Conservation (phyloP, 1,139 yeast genomes). For the Sugiyamaella japonica region DNA sequence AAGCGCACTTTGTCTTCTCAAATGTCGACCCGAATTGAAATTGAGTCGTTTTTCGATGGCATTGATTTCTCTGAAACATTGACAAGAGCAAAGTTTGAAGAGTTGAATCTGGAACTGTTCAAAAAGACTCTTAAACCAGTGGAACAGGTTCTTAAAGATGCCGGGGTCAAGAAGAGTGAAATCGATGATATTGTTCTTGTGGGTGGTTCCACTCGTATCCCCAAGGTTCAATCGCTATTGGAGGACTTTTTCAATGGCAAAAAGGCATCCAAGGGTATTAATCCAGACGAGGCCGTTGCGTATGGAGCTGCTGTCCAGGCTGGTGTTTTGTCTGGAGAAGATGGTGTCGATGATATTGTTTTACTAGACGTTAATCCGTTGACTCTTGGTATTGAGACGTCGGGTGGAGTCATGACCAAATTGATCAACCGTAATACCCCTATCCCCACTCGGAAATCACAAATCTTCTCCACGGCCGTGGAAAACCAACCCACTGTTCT, state of each 20-base stretch:
- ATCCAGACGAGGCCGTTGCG: constrained; percentile 98
- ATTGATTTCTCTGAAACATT: constrained; percentile 90
- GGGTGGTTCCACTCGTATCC: constrained; percentile 98
- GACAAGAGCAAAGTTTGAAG: constrained; percentile 95
- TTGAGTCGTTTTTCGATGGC: constrained; percentile 94
- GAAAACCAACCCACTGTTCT: constrained; percentile 97
- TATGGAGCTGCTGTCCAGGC: constrained; percentile 98
- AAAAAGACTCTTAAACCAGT: constrained; percentile 91
- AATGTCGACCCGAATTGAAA: constrained; percentile 86
- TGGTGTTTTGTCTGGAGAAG: constrained; percentile 90
- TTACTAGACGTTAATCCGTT: constrained; percentile 91
- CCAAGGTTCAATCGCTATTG: constrained; percentile 89
- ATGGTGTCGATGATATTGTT: constrained; percentile 77
- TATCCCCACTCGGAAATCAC: constrained; percentile 95
- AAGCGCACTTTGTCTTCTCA: constrained; percentile 92
- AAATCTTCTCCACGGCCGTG: constrained; percentile 94
- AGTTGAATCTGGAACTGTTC: constrained; percentile 81
- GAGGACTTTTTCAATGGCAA: constrained; percentile 88
- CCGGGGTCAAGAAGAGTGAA: constrained; percentile 78
- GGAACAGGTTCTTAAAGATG: constrained; percentile 86
- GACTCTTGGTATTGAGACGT: constrained; percentile 94
- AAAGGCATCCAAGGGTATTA: constrained; percentile 92
- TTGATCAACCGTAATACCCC: constrained; percentile 96
- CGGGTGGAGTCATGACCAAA: constrained; percentile 98
- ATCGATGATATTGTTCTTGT: constrained; percentile 91